Conservation (phyloP, 805 yeast species). For the Starmerella potacharoeniae region DNA sequence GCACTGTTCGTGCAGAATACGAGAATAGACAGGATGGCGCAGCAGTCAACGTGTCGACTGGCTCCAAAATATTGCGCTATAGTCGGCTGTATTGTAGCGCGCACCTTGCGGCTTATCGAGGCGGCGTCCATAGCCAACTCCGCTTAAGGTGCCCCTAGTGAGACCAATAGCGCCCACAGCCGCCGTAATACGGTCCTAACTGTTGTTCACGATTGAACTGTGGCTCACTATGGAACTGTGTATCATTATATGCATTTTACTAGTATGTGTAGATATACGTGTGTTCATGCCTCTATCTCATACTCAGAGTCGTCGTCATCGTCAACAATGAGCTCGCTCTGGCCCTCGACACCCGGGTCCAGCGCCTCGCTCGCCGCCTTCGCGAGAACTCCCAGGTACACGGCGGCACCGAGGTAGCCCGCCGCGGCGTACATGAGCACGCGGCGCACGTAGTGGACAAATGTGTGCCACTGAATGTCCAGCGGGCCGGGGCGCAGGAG, state of each 20-base stretch:
- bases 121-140: too few relatives aligned
- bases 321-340: conserved; percentile 23
- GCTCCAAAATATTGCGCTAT: too few relatives aligned
- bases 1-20: too few relatives aligned
- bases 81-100: too few relatives aligned
- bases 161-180: too few relatives aligned
- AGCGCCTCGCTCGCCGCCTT: conserved; percentile 21
- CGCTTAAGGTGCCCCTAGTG: too few relatives aligned
- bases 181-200: too few relatives aligned
- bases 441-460: neutral
- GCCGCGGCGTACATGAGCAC: conserved; percentile 17
- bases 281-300: conserved; percentile 9
- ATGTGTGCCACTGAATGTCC: neutral
- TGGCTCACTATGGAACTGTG: neutral
- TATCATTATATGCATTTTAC: neutral
- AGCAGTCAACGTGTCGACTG: too few relatives aligned
- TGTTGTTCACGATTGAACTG: too few relatives aligned
- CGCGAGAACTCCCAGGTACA: conserved; percentile 22
- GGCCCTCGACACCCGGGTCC: conserved; percentile 23
- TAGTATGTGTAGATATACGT: neutral
- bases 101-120: too few relatives aligned
- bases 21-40: too few relatives aligned
- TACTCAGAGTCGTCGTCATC: conserved; percentile 23
- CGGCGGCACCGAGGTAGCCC: conserved; percentile 20
- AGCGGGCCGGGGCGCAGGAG: neutral